phyloP scores from a whole-genome alignment of 208 protist species.

The Acanthamoeba triangularis region DNA sequence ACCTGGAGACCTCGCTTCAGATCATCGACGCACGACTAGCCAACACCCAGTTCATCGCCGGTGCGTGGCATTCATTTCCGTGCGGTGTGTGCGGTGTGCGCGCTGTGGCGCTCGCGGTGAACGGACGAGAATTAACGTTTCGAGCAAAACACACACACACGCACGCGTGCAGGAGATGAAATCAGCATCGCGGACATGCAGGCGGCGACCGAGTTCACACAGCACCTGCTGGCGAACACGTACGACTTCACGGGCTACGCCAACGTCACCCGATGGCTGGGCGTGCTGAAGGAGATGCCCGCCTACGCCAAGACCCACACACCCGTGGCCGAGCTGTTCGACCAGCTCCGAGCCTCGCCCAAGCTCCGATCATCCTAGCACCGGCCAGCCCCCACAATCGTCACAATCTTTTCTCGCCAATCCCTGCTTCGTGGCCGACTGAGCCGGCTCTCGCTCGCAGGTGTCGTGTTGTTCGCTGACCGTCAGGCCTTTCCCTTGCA shows the following conservation, averaged over 20 bases:
- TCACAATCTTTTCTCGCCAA: no score
- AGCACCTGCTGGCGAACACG: neutral
- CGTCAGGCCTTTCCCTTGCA: no score
- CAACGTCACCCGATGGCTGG: neutral
- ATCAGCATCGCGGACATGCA: slow-evolving; percentile 2
- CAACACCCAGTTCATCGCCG: neutral
- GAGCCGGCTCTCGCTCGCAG: no score
- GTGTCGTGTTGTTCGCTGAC: no score
- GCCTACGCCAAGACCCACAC: neutral
- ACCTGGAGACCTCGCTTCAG: neutral
- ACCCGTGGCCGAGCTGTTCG: neutral
- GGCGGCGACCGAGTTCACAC: slow-evolving; percentile 29
- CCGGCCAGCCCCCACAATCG: no score
- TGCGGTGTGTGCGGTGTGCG: neutral
- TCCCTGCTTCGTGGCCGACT: no score
- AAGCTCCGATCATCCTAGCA: neutral
- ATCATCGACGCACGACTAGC: neutral
- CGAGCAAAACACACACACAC: neutral
- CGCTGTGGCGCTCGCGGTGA: neutral
- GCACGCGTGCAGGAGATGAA: neutral
- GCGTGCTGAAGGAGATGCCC: neutral
- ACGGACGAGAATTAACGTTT: no score
- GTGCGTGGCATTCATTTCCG: neutral
- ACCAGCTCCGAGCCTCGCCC: neutral
- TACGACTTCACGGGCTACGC: neutral